Evolutionary conservation across 2,329 filamentous ascomycete species (phyloP).

Genomic region (Botryotinia calthae): DNA sequence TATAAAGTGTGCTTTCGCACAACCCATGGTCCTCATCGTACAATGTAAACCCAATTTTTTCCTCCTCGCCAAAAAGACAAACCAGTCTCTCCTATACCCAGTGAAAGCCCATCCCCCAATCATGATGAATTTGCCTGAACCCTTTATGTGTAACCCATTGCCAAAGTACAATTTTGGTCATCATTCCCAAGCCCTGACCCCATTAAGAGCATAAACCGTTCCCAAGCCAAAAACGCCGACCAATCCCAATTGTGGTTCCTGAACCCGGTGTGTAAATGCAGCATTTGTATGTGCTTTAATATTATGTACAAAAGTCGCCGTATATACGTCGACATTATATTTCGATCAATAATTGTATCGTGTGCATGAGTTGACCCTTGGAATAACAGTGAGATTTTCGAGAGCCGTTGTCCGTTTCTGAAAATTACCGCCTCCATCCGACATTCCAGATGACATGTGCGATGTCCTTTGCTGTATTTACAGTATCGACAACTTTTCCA

Average conservation of each 20-base stretch:
- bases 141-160: constrained; percentile 18
- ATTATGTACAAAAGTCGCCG: constrained; percentile 25
- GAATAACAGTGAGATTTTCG: not conserved
- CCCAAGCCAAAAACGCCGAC: constrained; percentile 15
- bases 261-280: constrained; percentile 18
- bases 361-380: not conserved
- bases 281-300: constrained; percentile 17
- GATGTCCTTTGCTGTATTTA: constrained; percentile 70
- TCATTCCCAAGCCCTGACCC: not conserved
- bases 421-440: constrained; percentile 37
- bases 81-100: constrained; percentile 3
- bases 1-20: not conserved
- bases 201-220: not conserved
- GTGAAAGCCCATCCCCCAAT: constrained; percentile 3
- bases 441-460: constrained; percentile 70
- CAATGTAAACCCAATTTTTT: constrained; percentile 13
- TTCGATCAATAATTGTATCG: constrained; percentile 25
- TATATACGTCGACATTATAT: constrained; percentile 28
- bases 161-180: constrained; percentile 8
- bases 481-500: constrained; percentile 41
- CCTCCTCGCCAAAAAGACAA: not conserved
- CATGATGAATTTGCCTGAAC: not conserved
- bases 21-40: not conserved
- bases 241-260: constrained; percentile 13
- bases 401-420: constrained; percentile 6